A percentile compares a stretch with the other conserved stretches of the same genome.
Evolutionary conservation across 495 filamentous ascomycete species (phyloP).

Genomic region (Hyaloscypha hepaticicola): DNA sequence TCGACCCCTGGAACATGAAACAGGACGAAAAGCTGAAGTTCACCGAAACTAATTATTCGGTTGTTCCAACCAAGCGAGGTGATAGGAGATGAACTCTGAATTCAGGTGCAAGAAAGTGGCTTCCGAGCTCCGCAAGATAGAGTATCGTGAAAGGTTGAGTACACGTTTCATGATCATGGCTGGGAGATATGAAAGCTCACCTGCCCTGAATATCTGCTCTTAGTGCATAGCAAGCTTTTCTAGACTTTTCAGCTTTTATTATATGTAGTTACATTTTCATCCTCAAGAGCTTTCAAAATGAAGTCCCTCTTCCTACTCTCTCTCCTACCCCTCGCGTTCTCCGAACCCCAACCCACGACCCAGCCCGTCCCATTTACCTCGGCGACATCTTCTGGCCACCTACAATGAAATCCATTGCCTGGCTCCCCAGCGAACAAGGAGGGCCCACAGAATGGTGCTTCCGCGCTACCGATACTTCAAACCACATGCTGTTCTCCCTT

Average conservation of each 20-base stretch:
- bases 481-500: constrained; percentile 21
- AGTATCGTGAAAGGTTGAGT: constrained; percentile 7
- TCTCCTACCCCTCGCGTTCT: background rate
- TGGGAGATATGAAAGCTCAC: background rate
- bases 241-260: background rate
- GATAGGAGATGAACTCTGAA: too few relatives aligned
- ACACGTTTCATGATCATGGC: constrained; percentile 12
- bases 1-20: too few relatives aligned
- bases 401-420: constrained; percentile 27
- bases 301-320: constrained; percentile 6
- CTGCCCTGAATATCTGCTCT: background rate
- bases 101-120: background rate
- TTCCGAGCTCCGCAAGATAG: background rate
- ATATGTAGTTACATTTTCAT: background rate
- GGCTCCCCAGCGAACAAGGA: constrained; percentile 16
- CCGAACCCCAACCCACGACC: constrained; percentile 7
- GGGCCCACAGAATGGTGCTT: constrained; percentile 25
- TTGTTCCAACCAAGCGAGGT: too few relatives aligned
- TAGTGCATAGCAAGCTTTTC: background rate
- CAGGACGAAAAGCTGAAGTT: too few relatives aligned
- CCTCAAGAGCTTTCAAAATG: background rate
- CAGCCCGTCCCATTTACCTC: constrained; percentile 25
- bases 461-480: constrained; percentile 10
- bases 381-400: constrained; percentile 30
- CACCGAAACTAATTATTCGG: background rate